Percentiles rank a stretch among this genome's conserved stretches.
These are phyloP conservation scores for Aspergillus cejpii DNA, from an alignment of 2,329 filamentous ascomycete species.

Conservation along the genomic window DNA sequence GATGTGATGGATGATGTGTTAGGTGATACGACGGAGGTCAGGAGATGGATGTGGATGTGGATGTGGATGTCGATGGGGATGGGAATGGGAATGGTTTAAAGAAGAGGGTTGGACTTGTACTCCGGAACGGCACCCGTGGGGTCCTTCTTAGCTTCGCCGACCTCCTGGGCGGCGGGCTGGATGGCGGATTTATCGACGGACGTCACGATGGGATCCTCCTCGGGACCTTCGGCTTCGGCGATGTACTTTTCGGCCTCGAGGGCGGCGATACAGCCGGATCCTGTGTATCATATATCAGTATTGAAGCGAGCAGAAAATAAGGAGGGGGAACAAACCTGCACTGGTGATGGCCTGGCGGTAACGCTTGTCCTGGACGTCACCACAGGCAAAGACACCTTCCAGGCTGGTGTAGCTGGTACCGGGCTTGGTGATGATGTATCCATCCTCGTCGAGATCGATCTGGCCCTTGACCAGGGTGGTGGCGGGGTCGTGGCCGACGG, in stretches of 20 bases:
- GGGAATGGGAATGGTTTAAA: constrained; percentile 39
- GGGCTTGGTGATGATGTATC: constrained; percentile 82
- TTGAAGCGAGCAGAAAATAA: not conserved
- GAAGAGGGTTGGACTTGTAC: constrained; percentile 58
- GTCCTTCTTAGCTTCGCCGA: constrained; percentile 38
- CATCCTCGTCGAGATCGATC: constrained; percentile 78
- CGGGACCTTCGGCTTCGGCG: constrained; percentile 61
- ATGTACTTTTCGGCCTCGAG: constrained; percentile 94
- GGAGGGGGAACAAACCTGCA: constrained; percentile 60
- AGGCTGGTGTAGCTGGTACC: constrained; percentile 84
- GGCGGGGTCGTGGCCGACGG: constrained; percentile 92
- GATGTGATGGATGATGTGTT: not conserved
- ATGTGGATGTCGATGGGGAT: not conserved
- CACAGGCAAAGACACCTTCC: constrained; percentile 89
- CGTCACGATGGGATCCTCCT: constrained; percentile 37
- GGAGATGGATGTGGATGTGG: not conserved
- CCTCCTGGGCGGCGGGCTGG: constrained; percentile 24
- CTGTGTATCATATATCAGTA: constrained; percentile 42
- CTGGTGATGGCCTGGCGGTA: constrained; percentile 98
- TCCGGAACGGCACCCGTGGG: constrained; percentile 47
- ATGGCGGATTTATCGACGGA: constrained; percentile 44
- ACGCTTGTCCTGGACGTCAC: constrained; percentile 96
- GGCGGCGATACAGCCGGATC: constrained; percentile 89
- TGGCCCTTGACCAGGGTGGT: constrained; percentile 86
- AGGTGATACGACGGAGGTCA: not conserved